Percentiles rank a stretch among this genome's conserved stretches.
These are phyloP conservation scores for Eutrema yunnanense DNA, from an alignment of 345 rosid genomes.

Conservation along the genomic window DNA sequence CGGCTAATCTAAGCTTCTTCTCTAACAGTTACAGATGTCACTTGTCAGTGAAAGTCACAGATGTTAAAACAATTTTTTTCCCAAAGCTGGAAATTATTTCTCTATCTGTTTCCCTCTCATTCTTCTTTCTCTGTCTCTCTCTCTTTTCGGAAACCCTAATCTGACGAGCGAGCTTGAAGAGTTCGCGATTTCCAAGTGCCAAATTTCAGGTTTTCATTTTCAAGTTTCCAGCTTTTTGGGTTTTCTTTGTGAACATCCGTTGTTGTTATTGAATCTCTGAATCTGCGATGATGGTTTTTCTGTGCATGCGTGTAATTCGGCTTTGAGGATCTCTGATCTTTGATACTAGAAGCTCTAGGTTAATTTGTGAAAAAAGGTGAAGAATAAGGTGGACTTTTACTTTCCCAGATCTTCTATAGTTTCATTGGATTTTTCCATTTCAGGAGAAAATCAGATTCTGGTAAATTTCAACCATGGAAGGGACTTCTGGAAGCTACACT, in stretches of 20 bases:
- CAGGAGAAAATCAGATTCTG: neutral
- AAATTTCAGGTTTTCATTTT: neutral
- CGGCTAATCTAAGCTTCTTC: neutral
- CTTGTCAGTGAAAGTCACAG: slow-evolving; percentile 2
- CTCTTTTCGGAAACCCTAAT: slow-evolving; percentile 16
- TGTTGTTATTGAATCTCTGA: neutral
- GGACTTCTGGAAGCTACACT: slow-evolving; percentile 29
- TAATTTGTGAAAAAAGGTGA: neutral
- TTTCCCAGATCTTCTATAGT: slow-evolving; percentile 9
- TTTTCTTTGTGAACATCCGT: neutral
- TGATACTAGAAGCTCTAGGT: neutral
- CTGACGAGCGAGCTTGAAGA: neutral
- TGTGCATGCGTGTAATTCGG: slow-evolving; percentile 14
- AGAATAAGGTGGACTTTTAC: neutral
- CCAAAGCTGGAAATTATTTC: neutral
- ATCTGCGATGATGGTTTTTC: slow-evolving; percentile 5
- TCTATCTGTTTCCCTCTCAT: slow-evolving; percentile 21
- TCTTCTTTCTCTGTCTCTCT: slow-evolving; percentile 2
- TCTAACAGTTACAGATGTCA: neutral
- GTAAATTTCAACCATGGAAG: slow-evolving; percentile 35
- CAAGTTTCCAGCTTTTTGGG: neutral
- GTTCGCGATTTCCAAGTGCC: neutral
- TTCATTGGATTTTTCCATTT: neutral
- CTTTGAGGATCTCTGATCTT: neutral
- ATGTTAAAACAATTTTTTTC: neutral